Evolutionary conservation across 305 asterid species (phyloP), one percentile per base, ranked within the genome.

Genomic region (Stenogyne calaminthoides): DNA sequence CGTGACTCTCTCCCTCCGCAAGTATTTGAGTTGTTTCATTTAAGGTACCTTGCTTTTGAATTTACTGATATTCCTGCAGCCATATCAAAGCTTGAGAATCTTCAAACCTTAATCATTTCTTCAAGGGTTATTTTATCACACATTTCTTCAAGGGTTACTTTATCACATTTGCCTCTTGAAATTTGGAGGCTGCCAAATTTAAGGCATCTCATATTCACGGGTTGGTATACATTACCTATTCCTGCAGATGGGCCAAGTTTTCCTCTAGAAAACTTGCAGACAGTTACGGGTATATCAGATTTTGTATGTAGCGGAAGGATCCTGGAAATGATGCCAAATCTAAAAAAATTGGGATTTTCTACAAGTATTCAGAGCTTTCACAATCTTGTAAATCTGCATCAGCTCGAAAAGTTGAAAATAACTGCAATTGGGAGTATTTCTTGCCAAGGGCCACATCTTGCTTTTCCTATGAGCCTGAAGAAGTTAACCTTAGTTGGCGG

Each of bases 31-130:
- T 6, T 70, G 9, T 22, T 39, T 40, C 67, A 57, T 40, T 40
- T 70, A 15, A 70, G 57, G 22, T 70, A 56, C 37, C 29, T 70
- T 40, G 74, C 64, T 69, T 3, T 55, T 8, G 15, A 8, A 32
- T 5, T 32, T n/a, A 7, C 9, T 1, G 6, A 2, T 14, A 16
- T 69, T 20, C 63, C 61, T 19, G 39, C 73, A 16, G 18, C 55
- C 73, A 69, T 69, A 47, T 54, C 64, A n/a, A 51, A 49, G 8
- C 73, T 68, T 19, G 9, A 19, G 36, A 32, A 32, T 32, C 36
- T 32, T 32, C 36, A 32, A 32, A 32, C 36, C 7, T 32, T 32
- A 32, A 32, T 58, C 20, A 29, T 58, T 58, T 18, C 9, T 60
- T 5, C 44, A 29, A 12, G 22, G 36, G 7, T 32, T 32, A 32